These are phyloP conservation scores for Macroventuria anomochaeta DNA, from an alignment of 2,329 filamentous ascomycete genomes.

Conservation along the genomic window DNA sequence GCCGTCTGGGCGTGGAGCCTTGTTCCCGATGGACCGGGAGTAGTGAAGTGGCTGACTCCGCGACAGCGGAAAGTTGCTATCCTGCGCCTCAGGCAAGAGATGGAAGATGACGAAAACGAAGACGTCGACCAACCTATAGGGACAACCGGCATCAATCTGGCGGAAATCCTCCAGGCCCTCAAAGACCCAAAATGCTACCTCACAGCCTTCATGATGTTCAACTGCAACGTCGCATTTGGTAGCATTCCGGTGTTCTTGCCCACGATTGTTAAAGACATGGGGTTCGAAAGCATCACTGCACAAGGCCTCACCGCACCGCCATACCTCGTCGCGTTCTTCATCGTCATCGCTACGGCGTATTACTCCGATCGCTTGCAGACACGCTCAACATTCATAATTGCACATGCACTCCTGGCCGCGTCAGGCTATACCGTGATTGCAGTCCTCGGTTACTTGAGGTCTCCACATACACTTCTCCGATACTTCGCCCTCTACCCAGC, in stretches of 20 bases:
- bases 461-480: slow-evolving; percentile 51
- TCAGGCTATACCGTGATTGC: slow-evolving; percentile 63
- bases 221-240: slow-evolving; percentile 85
- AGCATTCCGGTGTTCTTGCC: slow-evolving; percentile 88
- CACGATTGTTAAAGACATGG: slow-evolving; percentile 78
- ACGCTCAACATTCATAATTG: slow-evolving; percentile 70
- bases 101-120: slow-evolving; percentile 46
- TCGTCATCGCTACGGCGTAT: slow-evolving; percentile 74
- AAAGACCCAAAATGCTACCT: slow-evolving; percentile 74
- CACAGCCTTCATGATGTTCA: slow-evolving; percentile 83
- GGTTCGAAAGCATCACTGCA: slow-evolving; percentile 69
- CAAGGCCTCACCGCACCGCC: slow-evolving; percentile 84
- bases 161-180: slow-evolving; percentile 66
- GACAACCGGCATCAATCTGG: slow-evolving; percentile 56
- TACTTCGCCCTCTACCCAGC: slow-evolving; percentile 83
- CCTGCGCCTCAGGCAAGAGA: slow-evolving; percentile 67
- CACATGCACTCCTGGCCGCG: slow-evolving; percentile 70
- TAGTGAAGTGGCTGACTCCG: slow-evolving; percentile 51
- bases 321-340: slow-evolving; percentile 75
- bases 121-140: slow-evolving; percentile 19
- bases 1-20: slow-evolving; percentile 75
- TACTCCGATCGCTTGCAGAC: slow-evolving; percentile 70
- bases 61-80: slow-evolving; percentile 69
- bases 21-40: slow-evolving; percentile 75
- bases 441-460: slow-evolving; percentile 59